Evolutionary conservation across 306 rosid species (phyloP).

Genomic region (Acacia melanoxylon): DNA sequence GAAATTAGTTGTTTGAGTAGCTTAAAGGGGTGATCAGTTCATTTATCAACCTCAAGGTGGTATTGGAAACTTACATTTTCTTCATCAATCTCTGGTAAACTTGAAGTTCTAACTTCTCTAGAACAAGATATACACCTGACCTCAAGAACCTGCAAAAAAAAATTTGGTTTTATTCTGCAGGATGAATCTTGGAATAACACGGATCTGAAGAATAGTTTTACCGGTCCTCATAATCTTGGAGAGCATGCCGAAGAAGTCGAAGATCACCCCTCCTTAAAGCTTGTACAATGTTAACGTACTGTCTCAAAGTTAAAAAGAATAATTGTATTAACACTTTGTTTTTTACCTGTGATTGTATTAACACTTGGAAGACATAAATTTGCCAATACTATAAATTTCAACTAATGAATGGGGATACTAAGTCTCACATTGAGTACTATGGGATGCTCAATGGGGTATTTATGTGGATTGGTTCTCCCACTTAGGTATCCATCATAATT

Average conservation of each 20-base stretch:
- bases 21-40: neutral
- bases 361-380: constrained; percentile 17
- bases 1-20: constrained; percentile 18
- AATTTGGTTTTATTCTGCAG: constrained; percentile 14
- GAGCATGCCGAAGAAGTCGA: constrained; percentile 83
- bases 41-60: constrained; percentile 22
- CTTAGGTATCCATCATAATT: neutral
- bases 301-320: constrained; percentile 33
- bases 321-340: constrained; percentile 19
- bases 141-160: constrained; percentile 72
- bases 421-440: neutral
- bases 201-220: constrained; percentile 31
- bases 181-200: neutral
- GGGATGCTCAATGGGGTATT: neutral
- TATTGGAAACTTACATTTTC: constrained; percentile 68
- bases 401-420: neutral
- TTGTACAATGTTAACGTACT: constrained; percentile 75
- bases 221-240: constrained; percentile 85
- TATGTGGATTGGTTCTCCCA: neutral
- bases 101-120: constrained; percentile 96
- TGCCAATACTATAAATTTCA: constrained; percentile 16
- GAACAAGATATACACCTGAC: constrained; percentile 96
- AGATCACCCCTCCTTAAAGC: constrained; percentile 93
- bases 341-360: neutral
- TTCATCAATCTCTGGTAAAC: constrained; percentile 91